These are phyloP conservation scores for Astrothelium macrocarpum DNA, from an alignment of 495 filamentous ascomycete genomes.

Conservation along the genomic window DNA sequence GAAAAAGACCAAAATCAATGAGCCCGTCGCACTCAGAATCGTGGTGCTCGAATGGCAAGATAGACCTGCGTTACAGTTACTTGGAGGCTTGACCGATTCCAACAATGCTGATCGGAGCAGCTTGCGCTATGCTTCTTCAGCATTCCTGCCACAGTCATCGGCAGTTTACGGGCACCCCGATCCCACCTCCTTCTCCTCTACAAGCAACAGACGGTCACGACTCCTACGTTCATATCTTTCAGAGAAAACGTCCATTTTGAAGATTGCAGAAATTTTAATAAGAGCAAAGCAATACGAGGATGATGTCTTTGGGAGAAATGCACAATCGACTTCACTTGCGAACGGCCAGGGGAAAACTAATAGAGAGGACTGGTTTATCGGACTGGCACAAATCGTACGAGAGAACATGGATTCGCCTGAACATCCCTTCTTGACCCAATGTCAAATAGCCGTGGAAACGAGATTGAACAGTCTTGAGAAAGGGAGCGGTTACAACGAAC, in stretches of 20 bases:
- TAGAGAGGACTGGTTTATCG: background rate
- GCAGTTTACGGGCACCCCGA: conserved; percentile 19
- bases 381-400: background rate
- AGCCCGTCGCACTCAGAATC: conserved; percentile 72
- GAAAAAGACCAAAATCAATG: conserved; percentile 62
- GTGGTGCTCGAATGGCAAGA: conserved; percentile 76
- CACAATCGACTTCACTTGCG: background rate
- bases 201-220: conserved; percentile 48
- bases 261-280: conserved; percentile 31
- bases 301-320: background rate
- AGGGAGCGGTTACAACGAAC: conserved; percentile 44
- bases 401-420: conserved; percentile 4
- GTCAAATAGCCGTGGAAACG: conserved; percentile 38
- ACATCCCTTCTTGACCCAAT: conserved; percentile 20
- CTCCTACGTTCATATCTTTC: conserved; percentile 59
- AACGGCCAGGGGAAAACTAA: background rate
- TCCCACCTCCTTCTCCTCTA: conserved; percentile 43
- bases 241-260: conserved; percentile 53
- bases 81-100: conserved; percentile 55
- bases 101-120: conserved; percentile 56
- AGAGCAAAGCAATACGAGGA: conserved; percentile 7
- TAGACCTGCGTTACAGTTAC: conserved; percentile 54
- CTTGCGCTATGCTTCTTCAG: conserved; percentile 43
- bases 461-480: conserved; percentile 39
- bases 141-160: conserved; percentile 35